Conservation (phyloP, 257 asterid genomes). For the Solanum piurae region DNA sequence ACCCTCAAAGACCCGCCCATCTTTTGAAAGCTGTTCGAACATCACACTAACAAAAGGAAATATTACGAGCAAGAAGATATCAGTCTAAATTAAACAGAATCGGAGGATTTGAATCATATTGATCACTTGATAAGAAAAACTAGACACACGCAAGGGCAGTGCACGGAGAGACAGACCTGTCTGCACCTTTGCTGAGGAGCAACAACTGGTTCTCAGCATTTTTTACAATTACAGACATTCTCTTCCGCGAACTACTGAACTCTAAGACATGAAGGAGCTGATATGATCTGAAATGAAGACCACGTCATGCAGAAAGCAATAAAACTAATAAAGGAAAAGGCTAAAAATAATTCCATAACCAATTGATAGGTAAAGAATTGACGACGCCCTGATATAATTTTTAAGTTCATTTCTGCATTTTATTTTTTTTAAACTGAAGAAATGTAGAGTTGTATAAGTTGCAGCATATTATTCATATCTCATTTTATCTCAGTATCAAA, state of each 20-base stretch:
- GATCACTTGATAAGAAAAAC: not conserved
- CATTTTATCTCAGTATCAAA: not conserved
- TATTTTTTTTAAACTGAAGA: not conserved
- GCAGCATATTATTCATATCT: not conserved
- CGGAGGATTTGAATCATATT: not conserved
- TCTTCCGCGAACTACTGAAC: slow-evolving; percentile 88
- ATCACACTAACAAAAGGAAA: slow-evolving; percentile 51
- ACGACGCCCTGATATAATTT: not conserved
- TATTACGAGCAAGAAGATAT: not conserved
- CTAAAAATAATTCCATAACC: not conserved
- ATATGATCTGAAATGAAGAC: slow-evolving; percentile 53
- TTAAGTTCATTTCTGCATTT: not conserved
- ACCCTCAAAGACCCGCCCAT: slow-evolving; percentile 29
- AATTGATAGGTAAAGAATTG: not conserved
- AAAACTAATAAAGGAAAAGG: not conserved
- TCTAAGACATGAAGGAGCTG: slow-evolving; percentile 76
- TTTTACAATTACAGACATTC: slow-evolving; percentile 87
- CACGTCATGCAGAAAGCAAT: not conserved
- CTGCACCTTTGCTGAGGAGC: slow-evolving; percentile 94
- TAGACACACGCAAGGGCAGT: not conserved
- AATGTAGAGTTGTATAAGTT: not conserved
- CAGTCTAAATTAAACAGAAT: not conserved
- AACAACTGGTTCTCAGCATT: slow-evolving; percentile 59
- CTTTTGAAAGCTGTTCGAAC: slow-evolving; percentile 65
- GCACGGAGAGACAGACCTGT: slow-evolving; percentile 39